These are phyloP conservation scores for Pseudogymnoascus sp. DNA, from an alignment of 2,329 filamentous ascomycete species.

Conservation along the genomic window DNA sequence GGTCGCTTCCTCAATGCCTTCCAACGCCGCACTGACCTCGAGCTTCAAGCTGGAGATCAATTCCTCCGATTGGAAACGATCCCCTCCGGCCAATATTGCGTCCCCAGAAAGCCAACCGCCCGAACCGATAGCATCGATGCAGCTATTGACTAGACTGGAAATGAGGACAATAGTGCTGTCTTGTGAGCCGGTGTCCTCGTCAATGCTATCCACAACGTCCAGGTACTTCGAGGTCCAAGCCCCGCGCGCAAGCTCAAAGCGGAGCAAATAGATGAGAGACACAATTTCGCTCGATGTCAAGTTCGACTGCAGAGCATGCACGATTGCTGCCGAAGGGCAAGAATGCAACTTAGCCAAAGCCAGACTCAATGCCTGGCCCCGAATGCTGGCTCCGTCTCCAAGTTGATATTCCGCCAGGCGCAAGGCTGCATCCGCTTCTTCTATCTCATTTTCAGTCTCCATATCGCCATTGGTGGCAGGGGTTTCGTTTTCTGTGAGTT, in stretches of 20 bases:
- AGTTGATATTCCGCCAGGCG: conserved; percentile 61
- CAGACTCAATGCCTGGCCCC: conserved; percentile 56
- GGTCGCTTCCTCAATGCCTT: conserved; percentile 62
- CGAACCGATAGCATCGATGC: conserved; percentile 66
- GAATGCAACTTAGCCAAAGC: conserved; percentile 63
- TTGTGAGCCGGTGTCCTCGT: conserved; percentile 44
- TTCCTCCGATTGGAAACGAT: conserved; percentile 48
- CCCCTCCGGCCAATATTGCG: conserved; percentile 39
- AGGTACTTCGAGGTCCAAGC: conserved; percentile 69
- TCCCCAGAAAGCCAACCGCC: conserved; percentile 66
- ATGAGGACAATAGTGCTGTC: conserved; percentile 65
- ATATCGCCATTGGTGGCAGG: conserved; percentile 23
- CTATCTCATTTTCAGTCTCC: conserved; percentile 45
- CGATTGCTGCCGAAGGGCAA: conserved; percentile 52
- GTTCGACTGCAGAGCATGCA: conserved; percentile 53
- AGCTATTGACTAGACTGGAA: conserved; percentile 61
- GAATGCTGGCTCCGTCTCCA: conserved; percentile 53
- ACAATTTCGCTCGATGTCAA: conserved; percentile 61
- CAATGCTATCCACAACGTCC: conserved; percentile 43
- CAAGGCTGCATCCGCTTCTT: conserved; percentile 56
- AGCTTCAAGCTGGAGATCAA: conserved; percentile 57
- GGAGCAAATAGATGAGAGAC: conserved; percentile 63
- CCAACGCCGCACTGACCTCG: conserved; percentile 63
- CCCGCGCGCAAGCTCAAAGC: conserved; percentile 64
- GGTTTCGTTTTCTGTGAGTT: conserved; percentile 18